Conservation (phyloP, 2,329 filamentous ascomycete species). For the Paraphoma sp. region DNA sequence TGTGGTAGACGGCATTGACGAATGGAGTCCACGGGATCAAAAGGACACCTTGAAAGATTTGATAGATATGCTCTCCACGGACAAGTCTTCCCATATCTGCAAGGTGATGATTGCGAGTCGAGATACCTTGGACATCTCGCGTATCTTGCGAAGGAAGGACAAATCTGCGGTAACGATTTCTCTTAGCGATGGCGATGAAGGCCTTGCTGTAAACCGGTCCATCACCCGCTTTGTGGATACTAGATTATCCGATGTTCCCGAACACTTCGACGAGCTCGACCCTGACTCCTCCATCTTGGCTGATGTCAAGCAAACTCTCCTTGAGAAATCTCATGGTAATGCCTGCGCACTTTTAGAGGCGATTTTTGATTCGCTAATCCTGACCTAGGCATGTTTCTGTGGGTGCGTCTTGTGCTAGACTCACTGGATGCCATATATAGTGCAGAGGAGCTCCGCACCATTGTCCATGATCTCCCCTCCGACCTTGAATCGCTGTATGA, state of each 20-base stretch:
- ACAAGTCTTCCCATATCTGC: slow-evolving; percentile 6
- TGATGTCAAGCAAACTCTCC: slow-evolving; percentile 4
- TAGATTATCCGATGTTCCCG: slow-evolving; percentile 8
- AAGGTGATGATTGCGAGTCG: slow-evolving; percentile 16
- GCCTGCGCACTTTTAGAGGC: neutral
- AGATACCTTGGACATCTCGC: slow-evolving; percentile 4
- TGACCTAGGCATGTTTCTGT: neutral
- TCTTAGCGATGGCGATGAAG: slow-evolving; percentile 6
- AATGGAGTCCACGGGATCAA: slow-evolving; percentile 7
- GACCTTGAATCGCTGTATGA: slow-evolving; percentile 10
- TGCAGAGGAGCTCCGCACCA: neutral
- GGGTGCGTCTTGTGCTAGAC: neutral
- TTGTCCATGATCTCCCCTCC: slow-evolving; percentile 16
- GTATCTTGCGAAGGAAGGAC: slow-evolving; percentile 4
- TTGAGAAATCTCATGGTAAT: neutral
- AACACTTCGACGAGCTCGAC: slow-evolving; percentile 11
- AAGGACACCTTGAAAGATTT: slow-evolving; percentile 9
- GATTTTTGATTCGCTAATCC: neutral
- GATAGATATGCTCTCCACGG: slow-evolving; percentile 1
- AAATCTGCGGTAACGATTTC: slow-evolving; percentile 3
- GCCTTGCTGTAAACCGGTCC: slow-evolving; percentile 3
- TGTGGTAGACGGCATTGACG: slow-evolving; percentile 21
- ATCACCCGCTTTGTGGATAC: slow-evolving; percentile 12
- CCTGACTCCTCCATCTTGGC: slow-evolving; percentile 3
- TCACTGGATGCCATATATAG: neutral